A percentile compares a stretch with the other conserved stretches of the same genome.
Evolutionary conservation across 805 yeast genomes (phyloP).

Genomic region (Jamesozyma lodderae): DNA sequence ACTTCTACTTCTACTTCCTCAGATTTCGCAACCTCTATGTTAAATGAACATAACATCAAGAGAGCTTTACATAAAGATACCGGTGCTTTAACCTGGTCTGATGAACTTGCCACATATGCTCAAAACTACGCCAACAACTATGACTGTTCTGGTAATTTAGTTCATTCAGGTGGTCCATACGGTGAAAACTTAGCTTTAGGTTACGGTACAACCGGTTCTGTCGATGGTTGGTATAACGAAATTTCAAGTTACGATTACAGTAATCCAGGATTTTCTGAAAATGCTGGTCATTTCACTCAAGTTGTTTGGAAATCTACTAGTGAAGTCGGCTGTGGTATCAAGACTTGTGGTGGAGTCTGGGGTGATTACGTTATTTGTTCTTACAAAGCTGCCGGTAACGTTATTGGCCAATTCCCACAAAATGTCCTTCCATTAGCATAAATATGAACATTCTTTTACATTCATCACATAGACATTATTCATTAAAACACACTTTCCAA

Average conservation of each 20-base stretch:
- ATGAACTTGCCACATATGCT: conserved; percentile 40
- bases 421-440: conserved; percentile 21
- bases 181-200: conserved; percentile 79
- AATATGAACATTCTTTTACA: not conserved
- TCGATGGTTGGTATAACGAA: conserved; percentile 70
- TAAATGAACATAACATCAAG: conserved; percentile 42
- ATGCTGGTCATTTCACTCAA: conserved; percentile 65
- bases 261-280: conserved; percentile 38
- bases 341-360: conserved; percentile 45
- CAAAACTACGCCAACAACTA: conserved; percentile 40
- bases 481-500: too few relatives aligned
- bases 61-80: conserved; percentile 31
- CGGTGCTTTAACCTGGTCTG: conserved; percentile 41
- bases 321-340: conserved; percentile 62
- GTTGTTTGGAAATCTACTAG: conserved; percentile 57
- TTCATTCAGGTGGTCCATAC: conserved; percentile 47
- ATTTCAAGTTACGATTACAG: conserved; percentile 46
- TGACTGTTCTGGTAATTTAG: conserved; percentile 48
- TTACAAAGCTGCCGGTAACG: conserved; percentile 69
- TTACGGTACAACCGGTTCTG: conserved; percentile 34
- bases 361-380: conserved; percentile 65
- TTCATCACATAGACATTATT: not conserved
- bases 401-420: conserved; percentile 41
- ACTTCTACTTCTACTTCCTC: conserved; percentile 6
- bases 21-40: conserved; percentile 6